Evolutionary conservation across 306 rosid genomes (phyloP), one percentile per base, ranked within the genome.

Genomic region (Bauhinia variegata): DNA sequence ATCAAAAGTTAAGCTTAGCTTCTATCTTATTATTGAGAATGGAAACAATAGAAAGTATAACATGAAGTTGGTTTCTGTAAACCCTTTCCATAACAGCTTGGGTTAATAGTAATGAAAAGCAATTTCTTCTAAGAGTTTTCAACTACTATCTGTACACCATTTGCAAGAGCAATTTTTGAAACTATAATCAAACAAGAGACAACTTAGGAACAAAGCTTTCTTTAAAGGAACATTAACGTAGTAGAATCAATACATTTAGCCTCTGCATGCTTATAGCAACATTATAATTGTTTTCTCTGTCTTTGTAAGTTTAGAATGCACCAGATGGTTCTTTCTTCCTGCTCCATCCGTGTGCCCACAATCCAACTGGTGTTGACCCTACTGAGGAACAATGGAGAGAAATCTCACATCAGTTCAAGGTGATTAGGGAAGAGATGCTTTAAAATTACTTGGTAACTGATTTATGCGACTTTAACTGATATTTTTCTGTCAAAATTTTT

Each of bases 331-430:
- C 91, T 41, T 86, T 91, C 83, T 88, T 91, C 78, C 84, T 88
- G 65, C 92, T 91, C 67, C 97, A 88, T 79, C 95, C 92, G 6
- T 91, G 97, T 63, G 95, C 95, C 55, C 97, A 88, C 73, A 91
- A 91, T 58, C 96, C 96, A 54, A 86, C 96, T 12, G 97, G 96
- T 62, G 89, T 88, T 66, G 96, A 91, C 70, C 96, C 92, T 8
- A 55, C 87, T 2, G 92, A 84, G 76, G 97, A 88, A 67, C 92
- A 86, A 68, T 91, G 97, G 96, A 84, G 83, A 75, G 96, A 88
- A 67, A 86, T 91, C 54, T 88, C 97, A 44, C 48, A 77, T 77
- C 84, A 86, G 68, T 61, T 88, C 74, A 91, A 84, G 87, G 97
- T 86, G 67, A 65, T 28, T 10, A 33, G 6, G 36, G 15, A 19